Conservation (phyloP, 768 basidiomycete genomes). For the Lactarius evosmus region DNA sequence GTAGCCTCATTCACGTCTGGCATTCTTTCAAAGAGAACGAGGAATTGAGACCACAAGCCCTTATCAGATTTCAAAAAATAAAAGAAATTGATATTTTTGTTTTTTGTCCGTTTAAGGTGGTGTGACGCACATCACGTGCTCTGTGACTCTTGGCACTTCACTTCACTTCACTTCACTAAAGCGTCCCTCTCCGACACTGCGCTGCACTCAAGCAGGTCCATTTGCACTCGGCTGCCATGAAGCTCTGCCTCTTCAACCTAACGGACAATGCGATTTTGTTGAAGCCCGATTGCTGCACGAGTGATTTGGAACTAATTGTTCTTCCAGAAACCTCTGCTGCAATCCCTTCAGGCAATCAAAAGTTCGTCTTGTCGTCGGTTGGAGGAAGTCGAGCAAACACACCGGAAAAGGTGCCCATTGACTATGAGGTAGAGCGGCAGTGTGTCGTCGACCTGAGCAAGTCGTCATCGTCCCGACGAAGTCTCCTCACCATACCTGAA, state of each 20-base stretch:
- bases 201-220: no score
- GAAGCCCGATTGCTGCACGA: background rate
- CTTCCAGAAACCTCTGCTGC: conserved; percentile 16
- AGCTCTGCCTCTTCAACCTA: conserved; percentile 39
- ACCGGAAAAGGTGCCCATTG: conserved; percentile 29
- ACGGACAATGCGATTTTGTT: conserved; percentile 35
- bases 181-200: background rate
- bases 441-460: conserved; percentile 11
- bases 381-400: background rate
- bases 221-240: conserved; percentile 23
- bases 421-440: conserved; percentile 9
- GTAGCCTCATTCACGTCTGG: background rate
- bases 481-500: conserved; percentile 40
- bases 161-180: background rate
- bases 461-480: conserved; percentile 15
- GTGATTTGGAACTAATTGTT: background rate
- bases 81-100: no score
- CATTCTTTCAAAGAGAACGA: conserved; percentile 2
- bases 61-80: no score
- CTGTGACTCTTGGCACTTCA: background rate
- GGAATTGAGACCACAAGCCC: background rate
- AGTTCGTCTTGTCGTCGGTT: conserved; percentile 10
- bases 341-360: conserved; percentile 18
- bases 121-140: conserved; percentile 1
- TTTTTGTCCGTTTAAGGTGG: background rate